These are phyloP conservation scores for Serendipita indica DNA, from an alignment of 768 basidiomycete species.

Conservation along the genomic window DNA sequence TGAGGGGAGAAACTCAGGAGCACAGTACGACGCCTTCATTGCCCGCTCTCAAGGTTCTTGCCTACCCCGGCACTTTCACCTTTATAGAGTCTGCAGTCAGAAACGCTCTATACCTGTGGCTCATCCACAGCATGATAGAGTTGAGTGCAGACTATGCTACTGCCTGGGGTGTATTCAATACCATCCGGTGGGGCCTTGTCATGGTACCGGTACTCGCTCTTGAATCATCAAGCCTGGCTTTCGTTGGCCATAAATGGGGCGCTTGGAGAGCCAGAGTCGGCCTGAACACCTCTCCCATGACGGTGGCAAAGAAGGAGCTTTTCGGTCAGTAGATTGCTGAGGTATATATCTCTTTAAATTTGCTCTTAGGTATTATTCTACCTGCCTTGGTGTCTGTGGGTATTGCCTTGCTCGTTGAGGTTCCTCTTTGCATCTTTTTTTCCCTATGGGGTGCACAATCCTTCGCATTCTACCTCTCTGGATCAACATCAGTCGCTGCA, in stretches of 20 bases:
- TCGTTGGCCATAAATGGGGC: slow-evolving; percentile 16
- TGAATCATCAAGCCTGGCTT: slow-evolving; percentile 14
- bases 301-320: slow-evolving; percentile 4
- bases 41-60: slow-evolving; percentile 5
- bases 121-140: slow-evolving; percentile 13
- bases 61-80: slow-evolving; percentile 10
- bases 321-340: slow-evolving; percentile 7
- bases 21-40: neutral
- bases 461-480: slow-evolving; percentile 15
- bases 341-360: neutral
- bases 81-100: slow-evolving; percentile 15
- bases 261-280: neutral
- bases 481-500: slow-evolving; percentile 13
- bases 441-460: slow-evolving; percentile 12
- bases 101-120: slow-evolving; percentile 15
- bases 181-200: slow-evolving; percentile 16
- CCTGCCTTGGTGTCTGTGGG: slow-evolving; percentile 13
- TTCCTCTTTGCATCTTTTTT: slow-evolving; percentile 15
- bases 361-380: slow-evolving; percentile 10
- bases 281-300: neutral
- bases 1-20: neutral
- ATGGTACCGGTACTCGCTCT: slow-evolving; percentile 17
- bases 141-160: slow-evolving; percentile 14
- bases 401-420: slow-evolving; percentile 15
- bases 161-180: slow-evolving; percentile 17